Conservation (phyloP, 768 basidiomycete genomes). For the Neoboletus brunneissimus region DNA sequence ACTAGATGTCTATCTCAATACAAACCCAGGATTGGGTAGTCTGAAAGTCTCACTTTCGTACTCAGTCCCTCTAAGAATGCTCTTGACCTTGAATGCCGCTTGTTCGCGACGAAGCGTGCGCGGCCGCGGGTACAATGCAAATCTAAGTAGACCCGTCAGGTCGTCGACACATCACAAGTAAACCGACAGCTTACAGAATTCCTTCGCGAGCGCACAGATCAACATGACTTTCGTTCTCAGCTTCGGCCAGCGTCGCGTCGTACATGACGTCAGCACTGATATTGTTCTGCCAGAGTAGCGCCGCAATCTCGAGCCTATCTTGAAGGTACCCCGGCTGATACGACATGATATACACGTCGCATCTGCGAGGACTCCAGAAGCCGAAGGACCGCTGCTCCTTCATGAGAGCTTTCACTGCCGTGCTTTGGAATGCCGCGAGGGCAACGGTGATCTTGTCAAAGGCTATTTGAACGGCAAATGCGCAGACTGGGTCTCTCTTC, state of each 20-base stretch:
- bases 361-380: conserved; percentile 85
- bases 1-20: conserved; percentile 38
- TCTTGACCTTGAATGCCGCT: conserved; percentile 77
- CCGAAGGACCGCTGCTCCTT: conserved; percentile 84
- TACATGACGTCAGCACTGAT: conserved; percentile 91
- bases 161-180: conserved; percentile 9
- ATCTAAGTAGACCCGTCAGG: conserved; percentile 47
- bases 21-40: background rate
- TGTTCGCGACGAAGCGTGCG: conserved; percentile 57
- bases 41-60: conserved; percentile 51
- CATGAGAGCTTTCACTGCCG: conserved; percentile 62
- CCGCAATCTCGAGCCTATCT: conserved; percentile 74
- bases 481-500: conserved; percentile 55
- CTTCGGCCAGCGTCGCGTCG: conserved; percentile 62
- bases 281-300: conserved; percentile 74
- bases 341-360: conserved; percentile 83
- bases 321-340: conserved; percentile 72
- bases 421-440: conserved; percentile 66
- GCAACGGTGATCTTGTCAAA: conserved; percentile 73
- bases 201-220: conserved; percentile 78
- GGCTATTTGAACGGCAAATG: conserved; percentile 72
- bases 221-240: conserved; percentile 61
- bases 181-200: conserved; percentile 57
- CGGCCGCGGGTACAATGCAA: conserved; percentile 52
- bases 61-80: conserved; percentile 74